Evolutionary conservation across 2,329 filamentous ascomycete genomes (phyloP).

Genomic region (Aureobasidium musti): DNA sequence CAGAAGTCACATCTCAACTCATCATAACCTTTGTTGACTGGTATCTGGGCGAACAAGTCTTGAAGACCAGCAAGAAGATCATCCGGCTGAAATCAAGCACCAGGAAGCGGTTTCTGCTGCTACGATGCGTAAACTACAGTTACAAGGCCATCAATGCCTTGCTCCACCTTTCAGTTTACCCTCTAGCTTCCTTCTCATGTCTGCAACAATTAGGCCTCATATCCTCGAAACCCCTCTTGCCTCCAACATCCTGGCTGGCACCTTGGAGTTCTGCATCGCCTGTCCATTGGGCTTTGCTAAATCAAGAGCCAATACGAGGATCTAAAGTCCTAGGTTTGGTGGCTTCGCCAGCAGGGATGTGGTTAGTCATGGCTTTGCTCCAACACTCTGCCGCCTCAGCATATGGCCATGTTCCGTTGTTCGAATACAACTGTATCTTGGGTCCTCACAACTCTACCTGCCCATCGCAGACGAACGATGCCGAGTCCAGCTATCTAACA

Average conservation of each 20-base stretch:
- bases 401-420: constrained; percentile 18
- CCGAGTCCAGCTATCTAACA: not conserved
- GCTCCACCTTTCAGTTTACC: constrained; percentile 11
- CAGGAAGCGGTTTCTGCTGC: not conserved
- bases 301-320: not conserved
- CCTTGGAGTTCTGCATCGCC: constrained; percentile 27
- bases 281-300: constrained; percentile 14
- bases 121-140: constrained; percentile 3
- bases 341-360: constrained; percentile 11
- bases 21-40: constrained; percentile 15
- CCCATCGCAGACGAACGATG: not conserved
- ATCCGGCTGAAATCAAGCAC: constrained; percentile 15
- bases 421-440: constrained; percentile 9
- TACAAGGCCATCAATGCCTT: constrained; percentile 11
- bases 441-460: constrained; percentile 11
- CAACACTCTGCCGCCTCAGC: constrained; percentile 10
- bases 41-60: constrained; percentile 13
- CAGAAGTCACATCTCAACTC: constrained; percentile 18
- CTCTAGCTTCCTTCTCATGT: constrained; percentile 2
- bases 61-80: constrained; percentile 2
- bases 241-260: constrained; percentile 1
- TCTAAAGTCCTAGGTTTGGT: not conserved
- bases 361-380: not conserved
- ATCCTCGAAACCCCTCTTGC: not conserved
- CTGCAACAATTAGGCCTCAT: constrained; percentile 26